phyloP scores from a whole-genome alignment of 768 basidiomycete species.

The Galerina sulciceps region DNA sequence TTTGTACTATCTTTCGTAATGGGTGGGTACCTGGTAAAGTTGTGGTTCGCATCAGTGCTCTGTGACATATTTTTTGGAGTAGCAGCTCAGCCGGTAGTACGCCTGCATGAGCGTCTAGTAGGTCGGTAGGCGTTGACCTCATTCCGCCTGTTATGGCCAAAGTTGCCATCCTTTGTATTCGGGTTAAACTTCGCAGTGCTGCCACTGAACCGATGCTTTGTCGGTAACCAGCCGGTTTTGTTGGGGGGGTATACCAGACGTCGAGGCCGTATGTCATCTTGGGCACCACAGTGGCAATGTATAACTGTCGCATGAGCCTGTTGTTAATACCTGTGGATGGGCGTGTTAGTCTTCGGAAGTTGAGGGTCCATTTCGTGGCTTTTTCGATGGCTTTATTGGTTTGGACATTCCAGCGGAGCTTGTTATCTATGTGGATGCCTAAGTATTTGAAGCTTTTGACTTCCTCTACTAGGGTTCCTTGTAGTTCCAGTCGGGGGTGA shows the following conservation, averaged over 20 bases:
- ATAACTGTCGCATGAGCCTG: conserved; percentile 10
- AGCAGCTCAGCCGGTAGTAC: conserved; percentile 7
- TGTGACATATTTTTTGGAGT: conserved; percentile 6
- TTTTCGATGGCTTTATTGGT: conserved; percentile 5
- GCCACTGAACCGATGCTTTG: conserved; percentile 5
- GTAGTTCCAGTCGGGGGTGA: background rate
- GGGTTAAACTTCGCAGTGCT: background rate
- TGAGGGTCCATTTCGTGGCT: conserved; percentile 10
- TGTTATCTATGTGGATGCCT: conserved; percentile 26
- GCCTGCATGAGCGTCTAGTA: conserved; percentile 12
- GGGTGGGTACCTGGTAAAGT: conserved; percentile 4
- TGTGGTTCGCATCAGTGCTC: background rate
- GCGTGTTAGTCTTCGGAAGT: conserved; percentile 1
- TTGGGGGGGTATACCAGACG: conserved; percentile 16
- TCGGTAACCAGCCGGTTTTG: background rate
- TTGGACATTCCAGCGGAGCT: conserved; percentile 20
- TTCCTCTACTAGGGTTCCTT: conserved; percentile 11
- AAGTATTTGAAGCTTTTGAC: conserved; percentile 27
- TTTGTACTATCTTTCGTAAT: background rate
- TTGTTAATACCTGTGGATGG: background rate
- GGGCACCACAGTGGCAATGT: conserved; percentile 6
- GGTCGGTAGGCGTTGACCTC: conserved; percentile 5
- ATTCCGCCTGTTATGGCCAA: conserved; percentile 12
- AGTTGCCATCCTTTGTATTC: conserved; percentile 12
- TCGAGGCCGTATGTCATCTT: conserved; percentile 20